A percentile compares a stretch with the other conserved stretches of the same genome.
These are phyloP conservation scores for Pterocarpus macrocarpus DNA, from an alignment of 306 rosid species.

Conservation along the genomic window DNA sequence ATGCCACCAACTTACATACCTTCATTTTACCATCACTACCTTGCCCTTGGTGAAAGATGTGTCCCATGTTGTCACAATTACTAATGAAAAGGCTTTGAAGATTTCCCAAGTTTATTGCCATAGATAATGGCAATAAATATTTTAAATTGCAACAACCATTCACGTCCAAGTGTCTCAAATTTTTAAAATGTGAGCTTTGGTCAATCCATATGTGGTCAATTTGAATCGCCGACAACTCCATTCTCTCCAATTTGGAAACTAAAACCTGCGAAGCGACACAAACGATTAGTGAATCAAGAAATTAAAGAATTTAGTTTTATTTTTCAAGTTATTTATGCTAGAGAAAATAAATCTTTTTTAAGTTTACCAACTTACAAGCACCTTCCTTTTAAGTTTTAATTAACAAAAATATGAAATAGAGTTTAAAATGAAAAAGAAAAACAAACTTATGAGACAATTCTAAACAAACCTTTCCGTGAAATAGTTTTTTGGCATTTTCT, in stretches of 20 bases:
- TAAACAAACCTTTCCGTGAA: background rate
- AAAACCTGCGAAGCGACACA: background rate
- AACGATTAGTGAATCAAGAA: background rate
- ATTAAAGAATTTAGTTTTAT: background rate
- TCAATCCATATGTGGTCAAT: constrained; percentile 34
- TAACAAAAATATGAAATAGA: background rate
- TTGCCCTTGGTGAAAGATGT: background rate
- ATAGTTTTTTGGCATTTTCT: background rate
- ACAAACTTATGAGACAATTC: background rate
- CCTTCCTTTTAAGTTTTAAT: background rate
- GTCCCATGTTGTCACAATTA: background rate
- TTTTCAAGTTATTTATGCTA: background rate
- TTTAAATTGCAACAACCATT: background rate
- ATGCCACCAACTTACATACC: background rate
- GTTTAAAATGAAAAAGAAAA: background rate
- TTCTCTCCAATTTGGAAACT: constrained; percentile 41
- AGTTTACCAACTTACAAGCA: background rate
- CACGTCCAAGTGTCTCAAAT: background rate
- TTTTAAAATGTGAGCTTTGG: background rate
- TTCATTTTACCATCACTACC: background rate
- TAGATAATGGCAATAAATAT: too few relatives aligned
- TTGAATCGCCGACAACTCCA: constrained; percentile 18
- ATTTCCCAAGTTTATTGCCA: background rate
- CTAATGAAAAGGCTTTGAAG: constrained; percentile 35
- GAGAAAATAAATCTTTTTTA: background rate